Evolutionary conservation across 2,329 filamentous ascomycete genomes (phyloP).

Genomic region (Cladorrhinum sp.): DNA sequence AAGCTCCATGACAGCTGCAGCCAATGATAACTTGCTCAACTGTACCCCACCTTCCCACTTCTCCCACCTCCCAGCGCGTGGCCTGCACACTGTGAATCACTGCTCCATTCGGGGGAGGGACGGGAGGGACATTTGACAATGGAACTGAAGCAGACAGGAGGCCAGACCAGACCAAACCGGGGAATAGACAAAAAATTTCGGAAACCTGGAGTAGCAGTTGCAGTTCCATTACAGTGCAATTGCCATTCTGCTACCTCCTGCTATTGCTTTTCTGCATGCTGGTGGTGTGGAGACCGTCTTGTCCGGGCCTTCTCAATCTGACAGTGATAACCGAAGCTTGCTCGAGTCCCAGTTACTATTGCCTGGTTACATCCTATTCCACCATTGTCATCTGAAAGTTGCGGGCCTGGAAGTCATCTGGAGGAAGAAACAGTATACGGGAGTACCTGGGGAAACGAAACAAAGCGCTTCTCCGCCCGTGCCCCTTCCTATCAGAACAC

Average conservation of each 20-base stretch:
- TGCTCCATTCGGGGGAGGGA: not conserved
- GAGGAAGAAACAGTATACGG: not conserved
- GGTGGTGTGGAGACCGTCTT: not conserved
- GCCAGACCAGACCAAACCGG: not conserved
- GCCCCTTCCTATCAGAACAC: not conserved
- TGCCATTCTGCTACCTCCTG: not conserved
- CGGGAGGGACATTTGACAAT: not conserved
- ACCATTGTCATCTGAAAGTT: not conserved
- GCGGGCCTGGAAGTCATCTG: not conserved
- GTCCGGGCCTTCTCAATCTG: not conserved
- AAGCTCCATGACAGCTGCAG: conserved; percentile 10
- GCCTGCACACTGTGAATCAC: not conserved
- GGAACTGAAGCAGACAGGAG: not conserved
- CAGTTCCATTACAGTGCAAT: not conserved
- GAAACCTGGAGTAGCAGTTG: not conserved
- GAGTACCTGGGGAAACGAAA: not conserved
- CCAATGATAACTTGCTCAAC: conserved; percentile 45
- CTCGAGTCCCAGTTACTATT: not conserved
- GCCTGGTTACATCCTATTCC: not conserved
- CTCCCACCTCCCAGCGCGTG: conserved; percentile 2
- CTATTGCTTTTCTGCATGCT: not conserved
- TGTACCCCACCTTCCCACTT: conserved; percentile 24
- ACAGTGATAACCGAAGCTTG: not conserved
- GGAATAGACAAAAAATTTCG: not conserved
- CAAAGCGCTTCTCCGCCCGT: not conserved